Base-by-base conservation (phyloP, 2,329 filamentous ascomycete species). In the Teratosphaeria zuluensis region DNA sequence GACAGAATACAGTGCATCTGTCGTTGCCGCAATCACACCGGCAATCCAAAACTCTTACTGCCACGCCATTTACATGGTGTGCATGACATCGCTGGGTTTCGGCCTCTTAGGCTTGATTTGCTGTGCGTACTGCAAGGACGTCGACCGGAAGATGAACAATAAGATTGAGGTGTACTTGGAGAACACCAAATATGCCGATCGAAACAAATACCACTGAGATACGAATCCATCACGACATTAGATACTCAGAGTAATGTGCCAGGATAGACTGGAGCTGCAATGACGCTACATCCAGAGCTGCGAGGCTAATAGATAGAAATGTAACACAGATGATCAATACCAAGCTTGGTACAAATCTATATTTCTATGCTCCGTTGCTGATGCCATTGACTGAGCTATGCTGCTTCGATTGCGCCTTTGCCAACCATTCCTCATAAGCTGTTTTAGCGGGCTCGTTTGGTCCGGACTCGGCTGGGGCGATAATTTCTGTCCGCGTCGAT, bases 111-210 rank as follows among this genome's bases (percentile, higher is more conserved):
- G 62, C 7, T 51, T 65, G 52, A 58, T 65, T 21, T 62, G 59
- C 7, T 65, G 61, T 53, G 59, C 59, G 4, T 65, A 55, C 58
- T 64, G 62, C 58, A 63, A 64, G 55, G 63, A 65, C 48, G 59
- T 65, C 19, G 63, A 62, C 48, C 58, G 60, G 32, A 64, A 58
- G 57, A 65, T 63, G 63, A 62, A 58, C 35, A 59, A 62, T 54
- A 59, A 72, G 65, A 73, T 74, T 42, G 66, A 69, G 46, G 62
- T 67, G n/a, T 67, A 62, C 56, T 57, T 67, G 21, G 66, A 67
- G 61, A 68, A 69, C 54, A 62, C 64, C 46, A 57, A 59, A 4
- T 52, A 59, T 46, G 65, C 65, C 9, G 59, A 65, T 14, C 58
- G 60, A 16, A 66, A 67, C 56, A 63, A 63, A 57, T 63, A 51